These are phyloP conservation scores for Tanozyma kutaoensis DNA, from an alignment of 805 yeast genomes.

Conservation along the genomic window DNA sequence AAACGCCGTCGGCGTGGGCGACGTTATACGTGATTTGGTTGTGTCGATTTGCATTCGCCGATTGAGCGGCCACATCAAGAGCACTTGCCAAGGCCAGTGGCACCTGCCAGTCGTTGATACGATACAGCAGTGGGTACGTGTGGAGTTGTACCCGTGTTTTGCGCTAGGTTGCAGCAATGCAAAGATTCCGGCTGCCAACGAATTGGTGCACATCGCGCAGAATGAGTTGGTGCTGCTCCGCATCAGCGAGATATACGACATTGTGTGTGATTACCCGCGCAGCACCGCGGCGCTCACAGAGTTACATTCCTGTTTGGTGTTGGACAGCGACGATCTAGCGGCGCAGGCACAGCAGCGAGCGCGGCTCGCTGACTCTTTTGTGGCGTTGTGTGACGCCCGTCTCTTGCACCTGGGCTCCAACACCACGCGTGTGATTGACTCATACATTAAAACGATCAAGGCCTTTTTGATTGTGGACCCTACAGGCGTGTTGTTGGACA, in stretches of 20 bases:
- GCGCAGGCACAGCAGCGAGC: constrained; percentile 33
- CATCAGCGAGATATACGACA: constrained; percentile 42
- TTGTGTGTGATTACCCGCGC: constrained; percentile 40
- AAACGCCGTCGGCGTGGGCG: too few species aligned
- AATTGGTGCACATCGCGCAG: constrained; percentile 21
- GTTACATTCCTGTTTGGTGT: constrained; percentile 31
- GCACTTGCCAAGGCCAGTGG: constrained; percentile 29
- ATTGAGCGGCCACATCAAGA: too few species aligned
- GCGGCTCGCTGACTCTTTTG: constrained; percentile 37
- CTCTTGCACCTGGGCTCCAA: constrained; percentile 72
- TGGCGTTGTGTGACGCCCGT: constrained; percentile 24
- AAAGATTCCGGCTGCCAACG: too few species aligned
- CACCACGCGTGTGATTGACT: constrained; percentile 57
- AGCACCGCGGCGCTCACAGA: constrained; percentile 45
- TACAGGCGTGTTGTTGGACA: constrained; percentile 68
- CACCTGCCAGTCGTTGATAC: constrained; percentile 16
- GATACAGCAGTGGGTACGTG: constrained; percentile 24
- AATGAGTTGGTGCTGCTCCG: constrained; percentile 33
- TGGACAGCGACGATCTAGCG: constrained; percentile 1
- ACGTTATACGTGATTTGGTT: too few species aligned
- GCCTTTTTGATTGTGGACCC: constrained; percentile 75
- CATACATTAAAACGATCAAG: constrained; percentile 58
- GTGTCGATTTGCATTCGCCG: too few species aligned
- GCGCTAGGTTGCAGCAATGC: constrained; percentile 3
- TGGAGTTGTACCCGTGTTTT: constrained; percentile 24